phyloP scores from a whole-genome alignment of 768 basidiomycete species.

The Naganishia kalamii region DNA sequence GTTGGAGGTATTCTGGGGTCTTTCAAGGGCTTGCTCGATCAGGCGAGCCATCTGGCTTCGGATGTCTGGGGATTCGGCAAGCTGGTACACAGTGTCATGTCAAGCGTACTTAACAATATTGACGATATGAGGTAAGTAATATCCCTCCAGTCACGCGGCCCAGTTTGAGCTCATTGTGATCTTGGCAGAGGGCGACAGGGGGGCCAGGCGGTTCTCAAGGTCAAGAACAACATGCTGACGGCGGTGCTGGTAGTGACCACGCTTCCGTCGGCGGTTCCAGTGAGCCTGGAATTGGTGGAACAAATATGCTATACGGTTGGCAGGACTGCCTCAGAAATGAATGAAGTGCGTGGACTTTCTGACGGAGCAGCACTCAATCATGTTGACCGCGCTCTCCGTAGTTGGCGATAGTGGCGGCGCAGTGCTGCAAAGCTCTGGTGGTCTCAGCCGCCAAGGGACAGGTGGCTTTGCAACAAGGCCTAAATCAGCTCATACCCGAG shows the following conservation, averaged over 20 bases:
- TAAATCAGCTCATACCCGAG: slow-evolving; percentile 66
- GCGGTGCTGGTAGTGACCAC: slow-evolving; percentile 77
- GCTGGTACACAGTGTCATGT: slow-evolving; percentile 72
- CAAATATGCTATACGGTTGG: slow-evolving; percentile 77
- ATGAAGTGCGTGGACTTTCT: neutral
- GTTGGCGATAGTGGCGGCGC: slow-evolving; percentile 76
- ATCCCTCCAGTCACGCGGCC: neutral
- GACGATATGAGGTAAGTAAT: slow-evolving; percentile 81
- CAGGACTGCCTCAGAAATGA: neutral
- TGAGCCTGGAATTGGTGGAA: slow-evolving; percentile 71
- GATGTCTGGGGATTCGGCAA: slow-evolving; percentile 50
- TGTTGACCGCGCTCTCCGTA: slow-evolving; percentile 39
- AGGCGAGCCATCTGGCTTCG: slow-evolving; percentile 45
- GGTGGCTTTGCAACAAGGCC: slow-evolving; percentile 63
- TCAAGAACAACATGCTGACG: slow-evolving; percentile 83
- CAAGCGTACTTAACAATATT: slow-evolving; percentile 73
- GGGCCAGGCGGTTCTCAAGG: slow-evolving; percentile 66
- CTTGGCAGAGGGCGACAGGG: slow-evolving; percentile 68
- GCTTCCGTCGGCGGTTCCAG: slow-evolving; percentile 59
- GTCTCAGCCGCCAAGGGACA: slow-evolving; percentile 64
- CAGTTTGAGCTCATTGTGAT: slow-evolving; percentile 6
- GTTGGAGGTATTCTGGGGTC: slow-evolving; percentile 67
- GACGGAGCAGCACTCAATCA: neutral
- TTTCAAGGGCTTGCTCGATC: slow-evolving; percentile 66
- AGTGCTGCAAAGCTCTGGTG: slow-evolving; percentile 80